Percentiles rank a stretch among this genome's conserved stretches.
Evolutionary conservation across 495 filamentous ascomycete genomes (phyloP).

Genomic region (Daldinia bambusicola): DNA sequence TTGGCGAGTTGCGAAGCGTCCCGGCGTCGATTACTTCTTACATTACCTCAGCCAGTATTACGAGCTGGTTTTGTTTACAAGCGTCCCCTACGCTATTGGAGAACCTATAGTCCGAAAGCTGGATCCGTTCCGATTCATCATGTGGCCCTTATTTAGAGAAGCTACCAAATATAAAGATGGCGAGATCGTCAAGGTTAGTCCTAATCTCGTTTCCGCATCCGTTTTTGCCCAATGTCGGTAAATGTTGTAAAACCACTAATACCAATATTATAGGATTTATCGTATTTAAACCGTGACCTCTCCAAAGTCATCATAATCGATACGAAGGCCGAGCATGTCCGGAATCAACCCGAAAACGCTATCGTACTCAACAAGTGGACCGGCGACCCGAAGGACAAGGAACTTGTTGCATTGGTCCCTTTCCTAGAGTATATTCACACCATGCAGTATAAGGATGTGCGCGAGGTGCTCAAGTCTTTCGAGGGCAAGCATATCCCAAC

Average conservation of each 20-base stretch:
- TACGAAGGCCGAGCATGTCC: slow-evolving; percentile 80
- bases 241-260: too few species aligned
- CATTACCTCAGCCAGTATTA: slow-evolving; percentile 97
- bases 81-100: slow-evolving; percentile 78
- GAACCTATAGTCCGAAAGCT: slow-evolving; percentile 92
- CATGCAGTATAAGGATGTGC: slow-evolving; percentile 89
- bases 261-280: slow-evolving; percentile 73
- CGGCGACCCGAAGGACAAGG: slow-evolving; percentile 81
- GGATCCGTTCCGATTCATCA: slow-evolving; percentile 94
- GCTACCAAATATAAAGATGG: slow-evolving; percentile 95
- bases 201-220: not conserved
- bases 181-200: slow-evolving; percentile 90
- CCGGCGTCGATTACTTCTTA: slow-evolving; percentile 96
- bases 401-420: slow-evolving; percentile 86
- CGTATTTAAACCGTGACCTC: slow-evolving; percentile 93
- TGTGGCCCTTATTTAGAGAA: slow-evolving; percentile 94
- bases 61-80: slow-evolving; percentile 95
- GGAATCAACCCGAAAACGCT: slow-evolving; percentile 90
- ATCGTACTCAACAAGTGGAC: slow-evolving; percentile 91
- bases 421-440: slow-evolving; percentile 96
- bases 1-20: slow-evolving; percentile 94
- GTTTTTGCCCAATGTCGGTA: slow-evolving; percentile 8
- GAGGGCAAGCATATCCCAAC: slow-evolving; percentile 84
- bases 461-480: slow-evolving; percentile 86
- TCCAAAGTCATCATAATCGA: slow-evolving; percentile 95